Base-by-base conservation (phyloP, 352 stramenopile genomes). In the Pythium pyrilobum region DNA sequence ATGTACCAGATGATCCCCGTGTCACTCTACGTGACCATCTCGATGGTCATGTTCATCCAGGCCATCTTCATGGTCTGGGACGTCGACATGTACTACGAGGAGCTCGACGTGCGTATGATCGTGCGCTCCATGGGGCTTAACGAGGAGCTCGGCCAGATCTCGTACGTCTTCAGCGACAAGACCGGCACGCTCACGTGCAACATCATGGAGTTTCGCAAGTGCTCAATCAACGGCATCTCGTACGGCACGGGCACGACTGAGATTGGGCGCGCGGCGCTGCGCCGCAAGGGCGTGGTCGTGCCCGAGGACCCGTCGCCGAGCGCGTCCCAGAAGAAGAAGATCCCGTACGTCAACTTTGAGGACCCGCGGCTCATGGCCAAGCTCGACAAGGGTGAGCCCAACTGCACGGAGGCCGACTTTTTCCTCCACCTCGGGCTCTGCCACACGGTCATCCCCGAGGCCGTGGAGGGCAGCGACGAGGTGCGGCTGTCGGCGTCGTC, bases 121-220 rank as follows among this genome's bases (percentile, higher is more conserved):
- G 81, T 92, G 20, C 78, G 81, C 11, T 82, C 77, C 3, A 85
- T 91, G 80, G 77, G 69, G 10, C 72, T 97, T 13, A 96, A 95
- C 47, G 89, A 97, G 60, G 87, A 97, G 43, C 64, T 97, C 32
- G 90, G 90, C 4, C 89, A 97, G 69, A 89, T 97, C n/a, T 88
- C 74, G 31, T 93, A 93, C 56, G 75, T 99, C 13, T 99, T 99
- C 77, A 98, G 82, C 24, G 96, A 99, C 71, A 99, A 99, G 69
- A 99, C 97, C 9, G 97, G 97, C 9, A 99, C 97, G 28, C 77
- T 99, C 29, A 99, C 97, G n/a, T 85, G 92, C 50, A 99, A 99
- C 76, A 87, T 98, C 23, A 99, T 99, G 96, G 82, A 98, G 66
- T 97, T 98, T 53, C 85, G 90, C 36, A 95, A 95, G 46, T 96